These are phyloP conservation scores for Melastoma malabathricum DNA, from an alignment of 345 rosid species.

Conservation along the genomic window DNA sequence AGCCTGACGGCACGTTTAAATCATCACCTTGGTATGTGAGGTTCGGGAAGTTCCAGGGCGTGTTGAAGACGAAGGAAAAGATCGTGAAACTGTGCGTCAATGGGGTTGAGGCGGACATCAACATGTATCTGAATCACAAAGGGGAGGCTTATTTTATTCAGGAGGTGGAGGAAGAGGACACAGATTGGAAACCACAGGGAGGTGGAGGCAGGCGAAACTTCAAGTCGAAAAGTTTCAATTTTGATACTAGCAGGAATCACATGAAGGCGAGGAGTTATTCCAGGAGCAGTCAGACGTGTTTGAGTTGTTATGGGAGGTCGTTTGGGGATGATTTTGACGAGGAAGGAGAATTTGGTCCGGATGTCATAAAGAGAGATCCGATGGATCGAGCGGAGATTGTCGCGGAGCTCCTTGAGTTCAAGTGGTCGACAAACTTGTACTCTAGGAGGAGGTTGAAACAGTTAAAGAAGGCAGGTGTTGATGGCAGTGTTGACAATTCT, in stretches of 20 bases:
- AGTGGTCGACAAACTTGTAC: conserved; percentile 73
- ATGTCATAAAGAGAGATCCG: conserved; percentile 24
- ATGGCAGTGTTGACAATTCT: conserved; percentile 7
- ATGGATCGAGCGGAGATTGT: conserved; percentile 75
- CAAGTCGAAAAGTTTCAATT: conserved; percentile 40
- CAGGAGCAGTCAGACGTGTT: conserved; percentile 26
- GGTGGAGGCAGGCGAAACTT: conserved; percentile 19
- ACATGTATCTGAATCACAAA: conserved; percentile 69
- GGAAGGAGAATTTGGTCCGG: conserved; percentile 18
- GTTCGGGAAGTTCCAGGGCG: conserved; percentile 97
- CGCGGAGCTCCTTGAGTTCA: conserved; percentile 68
- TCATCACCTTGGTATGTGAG: conserved; percentile 94
- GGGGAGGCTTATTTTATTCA: conserved; percentile 79
- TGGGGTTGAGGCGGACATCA: conserved; percentile 50
- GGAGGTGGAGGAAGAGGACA: conserved; percentile 44
- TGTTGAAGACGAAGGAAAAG: conserved; percentile 57
- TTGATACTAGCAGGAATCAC: conserved; percentile 20
- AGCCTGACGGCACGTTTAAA: conserved; percentile 83
- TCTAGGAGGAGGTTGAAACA: conserved; percentile 22
- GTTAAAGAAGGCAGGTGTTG: conserved; percentile 9
- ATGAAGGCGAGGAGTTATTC: conserved; percentile 28
- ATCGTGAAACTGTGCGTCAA: conserved; percentile 51
- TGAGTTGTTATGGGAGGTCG: conserved; percentile 46
- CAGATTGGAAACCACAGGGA: conserved; percentile 32
- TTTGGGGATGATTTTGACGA: conserved; percentile 11